A percentile compares a stretch with the other conserved stretches of the same genome.
Conservation (phyloP, 1,284 basidiomycete species). For the Veloboletus limbatus region DNA sequence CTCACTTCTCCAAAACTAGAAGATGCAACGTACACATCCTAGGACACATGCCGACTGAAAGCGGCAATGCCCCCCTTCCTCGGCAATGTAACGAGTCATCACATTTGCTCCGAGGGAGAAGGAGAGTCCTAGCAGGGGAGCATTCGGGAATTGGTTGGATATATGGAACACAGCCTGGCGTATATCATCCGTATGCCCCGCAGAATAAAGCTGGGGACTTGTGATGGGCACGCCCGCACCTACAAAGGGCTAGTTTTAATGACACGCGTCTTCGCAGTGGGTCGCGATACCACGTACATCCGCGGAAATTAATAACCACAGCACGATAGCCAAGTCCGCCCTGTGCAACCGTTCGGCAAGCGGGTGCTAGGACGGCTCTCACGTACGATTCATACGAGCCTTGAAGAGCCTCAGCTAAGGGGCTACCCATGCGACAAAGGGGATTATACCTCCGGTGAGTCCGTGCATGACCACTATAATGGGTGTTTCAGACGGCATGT, state of each 20-base stretch:
- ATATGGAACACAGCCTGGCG: slow-evolving; percentile 81
- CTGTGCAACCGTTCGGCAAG: slow-evolving; percentile 61
- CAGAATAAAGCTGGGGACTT: slow-evolving; percentile 83
- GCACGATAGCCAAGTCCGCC: slow-evolving; percentile 87
- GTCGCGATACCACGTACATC: slow-evolving; percentile 57
- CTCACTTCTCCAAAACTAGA: slow-evolving; percentile 9
- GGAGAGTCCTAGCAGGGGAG: slow-evolving; percentile 83
- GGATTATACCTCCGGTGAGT: slow-evolving; percentile 71
- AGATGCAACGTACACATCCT: slow-evolving; percentile 61
- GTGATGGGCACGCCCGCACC: slow-evolving; percentile 84
- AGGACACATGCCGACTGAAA: slow-evolving; percentile 75
- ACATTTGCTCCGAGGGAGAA: slow-evolving; percentile 96
- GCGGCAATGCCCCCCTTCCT: slow-evolving; percentile 79
- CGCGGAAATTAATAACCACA: slow-evolving; percentile 89
- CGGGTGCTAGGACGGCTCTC: slow-evolving; percentile 71
- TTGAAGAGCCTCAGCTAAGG: slow-evolving; percentile 31
- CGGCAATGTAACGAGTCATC: slow-evolving; percentile 87
- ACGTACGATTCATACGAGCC: slow-evolving; percentile 90
- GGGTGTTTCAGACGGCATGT: slow-evolving; percentile 63
- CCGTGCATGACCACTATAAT: slow-evolving; percentile 86
- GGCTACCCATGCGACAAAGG: neutral
- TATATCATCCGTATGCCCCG: slow-evolving; percentile 82
- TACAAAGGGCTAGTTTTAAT: slow-evolving; percentile 28
- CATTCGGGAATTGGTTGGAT: slow-evolving; percentile 69
- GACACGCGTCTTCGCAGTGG: slow-evolving; percentile 10